Conservation (phyloP, 2,329 filamentous ascomycete species). For the Alternaria ventricosa region DNA sequence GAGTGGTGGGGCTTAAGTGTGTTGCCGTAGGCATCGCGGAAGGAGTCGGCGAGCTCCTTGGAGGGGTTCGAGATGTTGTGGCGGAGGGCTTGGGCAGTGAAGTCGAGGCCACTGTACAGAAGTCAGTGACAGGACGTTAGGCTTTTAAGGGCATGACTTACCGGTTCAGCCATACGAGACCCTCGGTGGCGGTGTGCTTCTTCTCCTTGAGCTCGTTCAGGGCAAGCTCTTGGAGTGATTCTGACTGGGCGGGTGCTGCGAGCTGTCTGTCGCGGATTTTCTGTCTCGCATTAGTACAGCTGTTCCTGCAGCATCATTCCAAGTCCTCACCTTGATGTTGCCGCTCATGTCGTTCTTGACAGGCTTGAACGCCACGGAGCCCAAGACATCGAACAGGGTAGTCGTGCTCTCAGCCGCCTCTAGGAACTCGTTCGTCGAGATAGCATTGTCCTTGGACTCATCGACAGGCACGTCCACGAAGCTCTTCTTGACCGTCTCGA, state of each 20-base stretch:
- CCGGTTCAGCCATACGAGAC: constrained; percentile 89
- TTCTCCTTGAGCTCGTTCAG: constrained; percentile 87
- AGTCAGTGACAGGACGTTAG: no score
- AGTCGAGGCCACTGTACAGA: constrained; percentile 80
- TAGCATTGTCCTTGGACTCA: constrained; percentile 73
- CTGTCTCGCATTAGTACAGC: constrained; percentile 52
- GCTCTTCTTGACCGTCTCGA: constrained; percentile 82
- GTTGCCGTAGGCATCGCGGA: constrained; percentile 81
- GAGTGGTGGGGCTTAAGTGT: constrained; percentile 93
- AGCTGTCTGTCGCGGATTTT: constrained; percentile 88
- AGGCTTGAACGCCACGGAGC: constrained; percentile 78
- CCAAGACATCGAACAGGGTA: constrained; percentile 76
- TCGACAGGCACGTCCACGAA: constrained; percentile 84
- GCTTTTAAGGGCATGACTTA: no score
- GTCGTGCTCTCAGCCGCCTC: constrained; percentile 87
- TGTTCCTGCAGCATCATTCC: neutral
- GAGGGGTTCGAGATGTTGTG: constrained; percentile 72
- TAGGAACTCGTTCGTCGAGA: constrained; percentile 86
- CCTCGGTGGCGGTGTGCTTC: constrained; percentile 88
- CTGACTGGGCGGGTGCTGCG: constrained; percentile 78
- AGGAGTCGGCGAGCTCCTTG: constrained; percentile 84
- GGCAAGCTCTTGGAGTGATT: constrained; percentile 83
- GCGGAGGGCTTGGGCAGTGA: constrained; percentile 84
- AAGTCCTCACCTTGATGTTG: constrained; percentile 77
- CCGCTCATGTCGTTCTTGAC: constrained; percentile 91